phyloP scores from a whole-genome alignment of 1,284 basidiomycete genomes.

The Fomitopsis betulina region DNA sequence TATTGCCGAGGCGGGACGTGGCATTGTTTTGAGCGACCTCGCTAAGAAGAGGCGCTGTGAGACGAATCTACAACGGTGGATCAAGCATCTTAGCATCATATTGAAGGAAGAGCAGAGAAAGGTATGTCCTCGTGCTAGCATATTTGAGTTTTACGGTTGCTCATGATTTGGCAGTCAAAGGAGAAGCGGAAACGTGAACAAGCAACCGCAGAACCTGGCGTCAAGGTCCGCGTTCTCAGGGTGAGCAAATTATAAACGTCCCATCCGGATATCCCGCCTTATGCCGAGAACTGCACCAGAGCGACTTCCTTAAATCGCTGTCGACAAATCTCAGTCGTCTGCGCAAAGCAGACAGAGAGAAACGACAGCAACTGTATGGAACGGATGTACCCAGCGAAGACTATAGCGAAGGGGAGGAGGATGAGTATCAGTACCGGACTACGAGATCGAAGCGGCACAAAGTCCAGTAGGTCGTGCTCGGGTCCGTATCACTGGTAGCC shows the following conservation, averaged over 20 bases:
- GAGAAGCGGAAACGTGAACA: conserved; percentile 56
- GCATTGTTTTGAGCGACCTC: conserved; percentile 22
- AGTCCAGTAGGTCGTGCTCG: neutral
- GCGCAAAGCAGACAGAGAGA: conserved; percentile 51
- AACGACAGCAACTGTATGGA: conserved; percentile 41
- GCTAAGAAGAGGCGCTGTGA: conserved; percentile 38
- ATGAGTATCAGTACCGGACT: conserved; percentile 38
- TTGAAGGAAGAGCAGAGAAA: conserved; percentile 63
- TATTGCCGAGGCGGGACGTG: conserved; percentile 35
- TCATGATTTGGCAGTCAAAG: conserved; percentile 41
- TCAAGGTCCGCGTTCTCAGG: conserved; percentile 50
- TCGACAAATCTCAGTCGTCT: conserved; percentile 49
- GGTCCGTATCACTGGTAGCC: neutral
- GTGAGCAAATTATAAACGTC: conserved; percentile 30
- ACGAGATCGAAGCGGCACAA: conserved; percentile 30
- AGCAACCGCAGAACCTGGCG: conserved; percentile 35
- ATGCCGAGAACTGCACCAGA: conserved; percentile 32
- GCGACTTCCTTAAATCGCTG: conserved; percentile 61
- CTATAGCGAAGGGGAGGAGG: conserved; percentile 42
- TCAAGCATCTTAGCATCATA: conserved; percentile 53
- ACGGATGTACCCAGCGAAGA: conserved; percentile 38
- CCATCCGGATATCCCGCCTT: neutral
- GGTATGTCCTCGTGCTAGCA: conserved; percentile 31
- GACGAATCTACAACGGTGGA: conserved; percentile 59
- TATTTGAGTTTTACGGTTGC: conserved; percentile 2